A percentile compares a stretch with the other conserved stretches of the same genome.
Evolutionary conservation across 2,329 filamentous ascomycete genomes (phyloP).

Genomic region (Fusarium miscanthi): DNA sequence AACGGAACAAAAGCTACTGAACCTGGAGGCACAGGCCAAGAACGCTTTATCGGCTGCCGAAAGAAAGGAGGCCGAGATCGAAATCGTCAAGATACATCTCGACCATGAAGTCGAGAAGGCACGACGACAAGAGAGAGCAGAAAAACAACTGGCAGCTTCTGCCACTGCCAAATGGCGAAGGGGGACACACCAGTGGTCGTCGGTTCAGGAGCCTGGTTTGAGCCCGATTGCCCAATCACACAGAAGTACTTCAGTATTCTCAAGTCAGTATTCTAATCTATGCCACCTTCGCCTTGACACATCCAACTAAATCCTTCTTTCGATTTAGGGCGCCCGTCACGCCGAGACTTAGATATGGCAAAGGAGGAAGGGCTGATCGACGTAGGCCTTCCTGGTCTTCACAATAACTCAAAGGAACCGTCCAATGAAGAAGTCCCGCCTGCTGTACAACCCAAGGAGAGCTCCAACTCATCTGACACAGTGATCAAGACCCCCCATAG

Average conservation of each 20-base stretch:
- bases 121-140: slow-evolving; percentile 56
- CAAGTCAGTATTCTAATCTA: slow-evolving; percentile 39
- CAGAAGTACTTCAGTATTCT: slow-evolving; percentile 37
- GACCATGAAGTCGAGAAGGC: slow-evolving; percentile 53
- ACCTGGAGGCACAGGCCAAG: slow-evolving; percentile 49
- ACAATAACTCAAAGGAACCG: neutral
- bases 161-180: slow-evolving; percentile 58
- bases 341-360: neutral
- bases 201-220: slow-evolving; percentile 60
- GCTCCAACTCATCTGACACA: slow-evolving; percentile 51
- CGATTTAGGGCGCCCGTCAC: slow-evolving; percentile 17
- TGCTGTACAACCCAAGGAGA: neutral
- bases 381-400: slow-evolving; percentile 2
- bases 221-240: slow-evolving; percentile 62
- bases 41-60: slow-evolving; percentile 53
- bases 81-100: slow-evolving; percentile 49
- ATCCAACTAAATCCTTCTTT: slow-evolving; percentile 15
- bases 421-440: neutral
- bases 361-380: slow-evolving; percentile 23
- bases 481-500: slow-evolving; percentile 51
- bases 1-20: slow-evolving; percentile 48
- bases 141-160: slow-evolving; percentile 47
- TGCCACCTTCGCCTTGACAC: neutral
- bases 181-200: slow-evolving; percentile 62
- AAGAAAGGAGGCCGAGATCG: slow-evolving; percentile 59